A percentile compares a stretch with the other conserved stretches of the same genome.
phyloP scores from a whole-genome alignment of 306 rosid species.

The Albizia julibrissin region DNA sequence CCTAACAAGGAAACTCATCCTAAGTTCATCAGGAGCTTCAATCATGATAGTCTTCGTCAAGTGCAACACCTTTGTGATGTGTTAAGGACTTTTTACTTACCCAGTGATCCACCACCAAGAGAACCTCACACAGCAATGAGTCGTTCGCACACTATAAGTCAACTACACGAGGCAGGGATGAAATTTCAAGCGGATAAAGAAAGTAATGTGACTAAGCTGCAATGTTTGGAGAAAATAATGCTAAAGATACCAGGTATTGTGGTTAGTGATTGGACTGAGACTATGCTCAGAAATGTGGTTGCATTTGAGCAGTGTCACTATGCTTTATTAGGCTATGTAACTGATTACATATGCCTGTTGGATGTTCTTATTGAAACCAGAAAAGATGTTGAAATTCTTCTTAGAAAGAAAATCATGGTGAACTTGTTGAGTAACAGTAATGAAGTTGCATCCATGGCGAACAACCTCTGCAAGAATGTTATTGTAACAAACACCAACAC shows the following conservation, averaged over 20 bases:
- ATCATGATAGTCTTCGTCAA: not conserved
- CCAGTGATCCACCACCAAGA: not conserved
- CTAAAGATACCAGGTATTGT: constrained; percentile 39
- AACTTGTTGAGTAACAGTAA: not conserved
- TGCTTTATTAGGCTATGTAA: not conserved
- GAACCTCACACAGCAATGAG: not conserved
- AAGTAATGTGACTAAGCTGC: constrained; percentile 37
- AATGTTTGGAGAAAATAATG: constrained; percentile 17
- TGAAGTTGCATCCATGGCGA: not conserved
- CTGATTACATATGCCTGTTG: not conserved
- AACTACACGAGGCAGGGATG: constrained; percentile 41
- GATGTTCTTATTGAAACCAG: not conserved
- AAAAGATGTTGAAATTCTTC: not conserved
- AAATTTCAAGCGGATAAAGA: constrained; percentile 16
- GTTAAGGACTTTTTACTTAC: not conserved
- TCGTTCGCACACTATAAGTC: not conserved
- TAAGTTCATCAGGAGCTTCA: not conserved
- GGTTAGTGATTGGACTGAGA: not conserved
- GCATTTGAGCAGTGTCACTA: constrained; percentile 1
- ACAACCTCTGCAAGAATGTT: not conserved
- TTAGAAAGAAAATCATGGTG: not conserved
- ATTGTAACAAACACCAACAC: not conserved
- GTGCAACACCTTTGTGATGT: not conserved
- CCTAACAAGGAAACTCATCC: not conserved
- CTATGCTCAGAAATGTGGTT: constrained; percentile 28